These are phyloP conservation scores for Trichoderma sp. DNA, from an alignment of 2,329 filamentous ascomycete genomes.

Conservation along the genomic window DNA sequence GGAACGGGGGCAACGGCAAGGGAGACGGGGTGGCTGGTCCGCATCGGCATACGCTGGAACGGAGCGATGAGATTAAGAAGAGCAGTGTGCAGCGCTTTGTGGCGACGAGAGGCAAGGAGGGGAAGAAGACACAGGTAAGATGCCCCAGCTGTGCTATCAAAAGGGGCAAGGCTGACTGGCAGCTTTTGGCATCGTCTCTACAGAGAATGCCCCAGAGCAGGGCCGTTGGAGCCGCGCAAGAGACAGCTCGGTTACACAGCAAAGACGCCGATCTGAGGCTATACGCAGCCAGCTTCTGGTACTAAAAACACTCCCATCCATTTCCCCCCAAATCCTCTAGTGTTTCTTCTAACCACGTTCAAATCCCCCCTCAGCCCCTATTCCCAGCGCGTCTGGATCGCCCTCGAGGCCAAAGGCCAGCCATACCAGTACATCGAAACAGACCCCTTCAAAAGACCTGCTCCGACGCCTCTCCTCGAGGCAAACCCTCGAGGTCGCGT, in stretches of 20 bases:
- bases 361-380: constrained; percentile 58
- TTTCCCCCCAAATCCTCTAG: neutral
- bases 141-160: neutral
- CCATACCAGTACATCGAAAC: constrained; percentile 84
- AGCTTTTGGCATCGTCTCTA: neutral
- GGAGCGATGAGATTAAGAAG: constrained; percentile 78
- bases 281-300: constrained; percentile 84
- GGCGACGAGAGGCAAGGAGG: constrained; percentile 62
- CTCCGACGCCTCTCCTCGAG: constrained; percentile 56
- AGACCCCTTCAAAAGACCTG: constrained; percentile 71
- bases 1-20: constrained; percentile 70
- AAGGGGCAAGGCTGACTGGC: neutral
- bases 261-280: constrained; percentile 70
- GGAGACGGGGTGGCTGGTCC: constrained; percentile 65
- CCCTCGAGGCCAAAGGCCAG: constrained; percentile 73
- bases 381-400: constrained; percentile 86
- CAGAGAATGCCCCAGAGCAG: constrained; percentile 70
- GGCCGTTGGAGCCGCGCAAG: constrained; percentile 66
- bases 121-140: constrained; percentile 48
- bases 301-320: constrained; percentile 28
- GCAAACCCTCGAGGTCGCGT: constrained; percentile 74
- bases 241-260: constrained; percentile 67
- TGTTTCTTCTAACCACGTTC: neutral
- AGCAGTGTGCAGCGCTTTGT: constrained; percentile 69
- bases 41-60: constrained; percentile 70